Percentiles rank a stretch among this genome's conserved stretches.
Conservation (phyloP, 345 rosid species). For the Sisymbrium altissimum region DNA sequence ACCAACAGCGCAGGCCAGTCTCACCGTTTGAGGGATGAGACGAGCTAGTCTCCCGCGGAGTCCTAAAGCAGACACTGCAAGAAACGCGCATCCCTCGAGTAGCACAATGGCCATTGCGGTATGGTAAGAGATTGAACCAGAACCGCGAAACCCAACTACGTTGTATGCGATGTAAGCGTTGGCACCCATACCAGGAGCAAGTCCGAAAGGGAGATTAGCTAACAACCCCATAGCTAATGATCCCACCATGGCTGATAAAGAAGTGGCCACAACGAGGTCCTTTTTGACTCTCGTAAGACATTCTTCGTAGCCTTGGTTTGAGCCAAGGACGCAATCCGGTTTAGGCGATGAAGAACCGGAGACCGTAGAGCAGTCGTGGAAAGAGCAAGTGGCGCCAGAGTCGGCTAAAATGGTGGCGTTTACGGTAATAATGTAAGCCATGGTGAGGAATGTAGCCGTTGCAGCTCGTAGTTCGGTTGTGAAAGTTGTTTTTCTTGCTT, state of each 20-base stretch:
- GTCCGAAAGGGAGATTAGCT: conserved; percentile 76
- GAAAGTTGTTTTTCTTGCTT: conserved; percentile 60
- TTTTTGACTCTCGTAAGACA: conserved; percentile 60
- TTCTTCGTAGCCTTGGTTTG: conserved; percentile 49
- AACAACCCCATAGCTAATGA: conserved; percentile 75
- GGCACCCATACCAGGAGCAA: conserved; percentile 94
- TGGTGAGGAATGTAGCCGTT: conserved; percentile 89
- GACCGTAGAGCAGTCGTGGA: conserved; percentile 49
- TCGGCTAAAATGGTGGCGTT: conserved; percentile 80
- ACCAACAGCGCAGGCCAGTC: conserved; percentile 66
- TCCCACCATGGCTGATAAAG: conserved; percentile 68
- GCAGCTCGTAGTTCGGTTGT: conserved; percentile 80
- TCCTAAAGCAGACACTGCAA: conserved; percentile 55
- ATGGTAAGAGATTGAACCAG: conserved; percentile 61
- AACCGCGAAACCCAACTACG: conserved; percentile 77
- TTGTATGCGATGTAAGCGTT: conserved; percentile 80
- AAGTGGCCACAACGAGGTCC: conserved; percentile 78
- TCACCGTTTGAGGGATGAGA: conserved; percentile 60
- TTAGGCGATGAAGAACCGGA: conserved; percentile 36
- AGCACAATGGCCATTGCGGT: conserved; percentile 73
- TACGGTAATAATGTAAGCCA: conserved; percentile 89
- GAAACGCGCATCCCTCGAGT: conserved; percentile 62
- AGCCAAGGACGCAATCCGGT: conserved; percentile 54
- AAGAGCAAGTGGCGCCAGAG: conserved; percentile 79
- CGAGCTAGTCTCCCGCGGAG: conserved; percentile 58